Base-by-base conservation (phyloP, 148 eudicot species). In the Nepenthes mirabilis region DNA sequence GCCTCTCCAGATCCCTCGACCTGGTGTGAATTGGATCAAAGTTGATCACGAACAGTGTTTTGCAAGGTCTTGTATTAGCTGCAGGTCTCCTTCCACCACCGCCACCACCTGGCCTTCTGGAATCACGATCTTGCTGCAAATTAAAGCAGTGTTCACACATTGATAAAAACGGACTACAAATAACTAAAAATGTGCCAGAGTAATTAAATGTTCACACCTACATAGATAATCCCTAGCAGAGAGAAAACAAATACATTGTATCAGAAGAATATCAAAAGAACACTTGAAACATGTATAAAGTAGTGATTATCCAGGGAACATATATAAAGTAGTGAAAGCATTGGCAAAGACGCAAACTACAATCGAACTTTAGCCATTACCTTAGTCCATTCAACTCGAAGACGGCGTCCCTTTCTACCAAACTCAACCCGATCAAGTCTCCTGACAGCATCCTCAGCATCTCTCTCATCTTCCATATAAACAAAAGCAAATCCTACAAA, bases 331-430 rank as follows among this genome's bases (percentile, higher is more conserved):
- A 23, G 23, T 23, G 23, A 23, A 23, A 23, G 23, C 23, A 23
- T 23, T 23, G 23, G 23, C 23, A 23, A 23, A 23, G 23, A 23
- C 23, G 23, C 23, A 23, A 23, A 23, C 32, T 36, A 36, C 53
- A 36, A 35, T 0, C 35, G 33, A 34, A 2, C 32, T 11, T 11
- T 14, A 34, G 34, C 14, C 14, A 45, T 57, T 68, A 86, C 95
- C 95, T 87, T 87, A n/a, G 90, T 87, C 95, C 95, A 83, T 74
- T 87, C 95, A n/a, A 87, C 78, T 60, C 87, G 85, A 59, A 87
- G 79, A 23, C 90, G 79, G 52, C 82, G 87, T 36, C 95, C 90
- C 71, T 83, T 87, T 66, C 87, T 77, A 55, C 95, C 95, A 79
- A 87, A 87, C 64, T 87, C 90, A 35, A 65, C 68, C 50, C 81